Evolutionary conservation across 495 filamentous ascomycete genomes (phyloP).

Genomic region (Tricharina praecox): DNA sequence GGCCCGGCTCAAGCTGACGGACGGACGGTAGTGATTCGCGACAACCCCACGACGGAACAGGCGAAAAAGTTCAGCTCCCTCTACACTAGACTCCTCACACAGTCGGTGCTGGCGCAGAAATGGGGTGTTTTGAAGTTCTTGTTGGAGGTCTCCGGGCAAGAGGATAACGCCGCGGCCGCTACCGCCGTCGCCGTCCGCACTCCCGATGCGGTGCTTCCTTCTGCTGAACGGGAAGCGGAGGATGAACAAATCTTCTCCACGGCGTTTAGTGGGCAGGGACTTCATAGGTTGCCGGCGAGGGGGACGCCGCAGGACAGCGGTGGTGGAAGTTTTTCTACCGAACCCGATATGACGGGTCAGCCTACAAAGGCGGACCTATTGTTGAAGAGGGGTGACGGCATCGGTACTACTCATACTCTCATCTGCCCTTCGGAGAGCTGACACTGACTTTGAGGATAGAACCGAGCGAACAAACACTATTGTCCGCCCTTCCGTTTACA

Average conservation of each 20-base stretch:
- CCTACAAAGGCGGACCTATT: slow-evolving; percentile 24
- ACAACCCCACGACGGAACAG: slow-evolving; percentile 61
- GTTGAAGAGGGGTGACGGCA: slow-evolving; percentile 13
- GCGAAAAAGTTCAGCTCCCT: slow-evolving; percentile 77
- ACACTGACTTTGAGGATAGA: slow-evolving; percentile 5
- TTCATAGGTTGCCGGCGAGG: slow-evolving; percentile 24
- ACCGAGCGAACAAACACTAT: slow-evolving; percentile 48
- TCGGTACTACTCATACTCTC: slow-evolving; percentile 11
- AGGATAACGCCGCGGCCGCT: slow-evolving; percentile 20
- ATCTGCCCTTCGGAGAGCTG: background rate
- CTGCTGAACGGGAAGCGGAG: background rate
- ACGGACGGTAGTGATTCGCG: slow-evolving; percentile 44
- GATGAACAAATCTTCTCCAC: slow-evolving; percentile 19
- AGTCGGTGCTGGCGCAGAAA: slow-evolving; percentile 85
- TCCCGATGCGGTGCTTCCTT: no score
- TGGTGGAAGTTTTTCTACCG: background rate
- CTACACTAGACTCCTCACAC: slow-evolving; percentile 67
- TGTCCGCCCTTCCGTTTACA: slow-evolving; percentile 85
- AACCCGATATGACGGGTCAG: slow-evolving; percentile 9
- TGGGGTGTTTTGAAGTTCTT: slow-evolving; percentile 91
- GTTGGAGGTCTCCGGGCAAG: slow-evolving; percentile 50
- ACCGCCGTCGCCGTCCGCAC: no score
- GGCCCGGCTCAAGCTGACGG: background rate
- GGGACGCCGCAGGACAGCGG: slow-evolving; percentile 17
- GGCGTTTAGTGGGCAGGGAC: slow-evolving; percentile 24